Conservation (phyloP, 2,329 filamentous ascomycete genomes). For the Ophiostoma ips region DNA sequence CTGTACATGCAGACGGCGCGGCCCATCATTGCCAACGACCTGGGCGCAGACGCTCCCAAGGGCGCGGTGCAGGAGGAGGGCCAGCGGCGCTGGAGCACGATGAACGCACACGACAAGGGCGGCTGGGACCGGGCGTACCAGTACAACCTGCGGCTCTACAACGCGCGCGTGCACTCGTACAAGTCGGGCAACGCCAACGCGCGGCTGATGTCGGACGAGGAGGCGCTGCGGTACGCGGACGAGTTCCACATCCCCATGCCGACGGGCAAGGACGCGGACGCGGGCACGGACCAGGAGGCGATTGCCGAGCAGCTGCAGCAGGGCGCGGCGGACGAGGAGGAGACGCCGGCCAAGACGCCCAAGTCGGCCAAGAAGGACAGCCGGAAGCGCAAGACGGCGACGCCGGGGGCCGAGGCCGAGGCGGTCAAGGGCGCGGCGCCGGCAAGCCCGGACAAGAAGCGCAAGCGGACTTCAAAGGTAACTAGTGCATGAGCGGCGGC, state of each 20-base stretch:
- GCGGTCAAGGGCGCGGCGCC: conserved; percentile 26
- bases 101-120: conserved; percentile 59
- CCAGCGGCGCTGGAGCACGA: conserved; percentile 69
- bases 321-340: conserved; percentile 29
- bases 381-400: conserved; percentile 43
- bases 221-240: conserved; percentile 47
- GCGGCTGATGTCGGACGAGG: conserved; percentile 47
- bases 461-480: conserved; percentile 44
- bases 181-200: conserved; percentile 44
- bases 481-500: conserved; percentile 39
- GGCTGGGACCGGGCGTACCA: conserved; percentile 54
- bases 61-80: conserved; percentile 81
- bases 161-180: conserved; percentile 51
- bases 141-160: conserved; percentile 53
- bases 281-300: conserved; percentile 38
- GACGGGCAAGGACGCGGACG: conserved; percentile 30
- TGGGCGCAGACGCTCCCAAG: conserved; percentile 62
- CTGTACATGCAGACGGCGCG: conserved; percentile 84
- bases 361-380: conserved; percentile 36
- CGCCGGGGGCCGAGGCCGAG: conserved; percentile 31
- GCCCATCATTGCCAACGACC: conserved; percentile 63
- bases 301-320: conserved; percentile 46
- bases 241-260: conserved; percentile 41
- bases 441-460: conserved; percentile 49
- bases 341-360: conserved; percentile 39